Evolutionary conservation across 2,329 filamentous ascomycete species (phyloP).

Genomic region (Nannizzia gypsea): DNA sequence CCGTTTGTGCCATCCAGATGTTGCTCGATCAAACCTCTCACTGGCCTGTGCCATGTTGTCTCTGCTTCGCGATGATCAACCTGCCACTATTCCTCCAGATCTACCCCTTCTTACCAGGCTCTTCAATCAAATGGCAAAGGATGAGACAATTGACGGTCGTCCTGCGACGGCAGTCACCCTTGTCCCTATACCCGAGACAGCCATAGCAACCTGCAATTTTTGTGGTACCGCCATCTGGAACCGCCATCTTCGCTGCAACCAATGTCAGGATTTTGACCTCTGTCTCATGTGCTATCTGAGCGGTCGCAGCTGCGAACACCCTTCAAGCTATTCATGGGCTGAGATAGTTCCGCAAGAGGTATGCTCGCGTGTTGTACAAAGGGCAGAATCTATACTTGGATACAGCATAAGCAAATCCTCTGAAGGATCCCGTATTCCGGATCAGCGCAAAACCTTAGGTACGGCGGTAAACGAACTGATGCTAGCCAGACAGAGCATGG

Average conservation of each 20-base stretch:
- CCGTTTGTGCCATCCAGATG: slow-evolving; percentile 25
- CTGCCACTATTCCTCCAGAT: slow-evolving; percentile 18
- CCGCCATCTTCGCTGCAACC: slow-evolving; percentile 27
- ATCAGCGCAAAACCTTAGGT: slow-evolving; percentile 17
- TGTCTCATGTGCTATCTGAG: slow-evolving; percentile 27
- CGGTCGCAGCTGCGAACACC: slow-evolving; percentile 27
- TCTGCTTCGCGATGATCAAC: slow-evolving; percentile 16
- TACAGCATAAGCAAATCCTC: slow-evolving; percentile 7
- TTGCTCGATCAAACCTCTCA: slow-evolving; percentile 22
- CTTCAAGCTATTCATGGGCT: slow-evolving; percentile 24
- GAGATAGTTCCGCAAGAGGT: slow-evolving; percentile 22
- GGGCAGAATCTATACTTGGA: slow-evolving; percentile 17
- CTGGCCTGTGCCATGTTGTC: slow-evolving; percentile 24
- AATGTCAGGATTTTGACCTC: slow-evolving; percentile 28
- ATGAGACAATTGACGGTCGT: slow-evolving; percentile 21
- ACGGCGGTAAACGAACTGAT: slow-evolving; percentile 23
- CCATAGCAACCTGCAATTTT: slow-evolving; percentile 28
- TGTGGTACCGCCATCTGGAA: slow-evolving; percentile 30
- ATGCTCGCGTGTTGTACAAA: slow-evolving; percentile 20
- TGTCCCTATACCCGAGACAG: slow-evolving; percentile 22
- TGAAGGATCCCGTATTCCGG: slow-evolving; percentile 11
- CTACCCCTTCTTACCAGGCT: slow-evolving; percentile 20
- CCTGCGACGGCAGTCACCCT: slow-evolving; percentile 18
- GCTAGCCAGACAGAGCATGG: slow-evolving; percentile 17
- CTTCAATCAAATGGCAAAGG: slow-evolving; percentile 24